These are phyloP conservation scores for Dicorynia guianensis DNA, from an alignment of 306 rosid genomes.

Conservation along the genomic window DNA sequence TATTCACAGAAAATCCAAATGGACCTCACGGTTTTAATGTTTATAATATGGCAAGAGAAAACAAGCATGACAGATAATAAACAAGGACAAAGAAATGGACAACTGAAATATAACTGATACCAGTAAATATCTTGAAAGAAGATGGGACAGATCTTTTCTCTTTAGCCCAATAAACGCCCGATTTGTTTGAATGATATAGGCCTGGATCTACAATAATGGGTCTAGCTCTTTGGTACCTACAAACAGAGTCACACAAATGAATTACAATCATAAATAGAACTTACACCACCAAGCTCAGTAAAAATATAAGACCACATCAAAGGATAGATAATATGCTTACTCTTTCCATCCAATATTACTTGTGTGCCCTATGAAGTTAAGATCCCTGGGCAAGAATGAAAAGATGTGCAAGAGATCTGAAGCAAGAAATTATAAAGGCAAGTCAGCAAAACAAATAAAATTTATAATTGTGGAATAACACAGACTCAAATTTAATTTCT, in stretches of 20 bases:
- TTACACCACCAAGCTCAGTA: neutral
- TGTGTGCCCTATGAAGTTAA: slow-evolving; percentile 87
- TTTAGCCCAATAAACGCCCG: slow-evolving; percentile 93
- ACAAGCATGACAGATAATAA: neutral
- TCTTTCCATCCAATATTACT: slow-evolving; percentile 95
- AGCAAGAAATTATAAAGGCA: slow-evolving; percentile 35
- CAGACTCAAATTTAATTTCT: slow-evolving; percentile 6
- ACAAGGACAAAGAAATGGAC: neutral
- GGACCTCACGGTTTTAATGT: neutral
- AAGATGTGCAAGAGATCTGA: slow-evolving; percentile 88
- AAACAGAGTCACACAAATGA: slow-evolving; percentile 28
- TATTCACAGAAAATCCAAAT: neutral
- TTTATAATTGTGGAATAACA: slow-evolving; percentile 16
- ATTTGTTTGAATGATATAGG: slow-evolving; percentile 79
- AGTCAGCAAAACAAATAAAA: slow-evolving; percentile 41
- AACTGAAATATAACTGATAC: slow-evolving; percentile 41
- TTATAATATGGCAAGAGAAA: neutral
- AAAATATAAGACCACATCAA: slow-evolving; percentile 27
- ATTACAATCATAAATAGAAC: slow-evolving; percentile 25
- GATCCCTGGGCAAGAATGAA: slow-evolving; percentile 84
- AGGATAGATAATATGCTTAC: slow-evolving; percentile 56
- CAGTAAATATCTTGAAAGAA: slow-evolving; percentile 87
- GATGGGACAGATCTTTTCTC: slow-evolving; percentile 87
- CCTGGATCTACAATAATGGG: slow-evolving; percentile 89
- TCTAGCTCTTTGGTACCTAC: slow-evolving; percentile 76